Evolutionary conservation across 495 filamentous ascomycete species (phyloP).

Genomic region (Annulohypoxylon nitens): DNA sequence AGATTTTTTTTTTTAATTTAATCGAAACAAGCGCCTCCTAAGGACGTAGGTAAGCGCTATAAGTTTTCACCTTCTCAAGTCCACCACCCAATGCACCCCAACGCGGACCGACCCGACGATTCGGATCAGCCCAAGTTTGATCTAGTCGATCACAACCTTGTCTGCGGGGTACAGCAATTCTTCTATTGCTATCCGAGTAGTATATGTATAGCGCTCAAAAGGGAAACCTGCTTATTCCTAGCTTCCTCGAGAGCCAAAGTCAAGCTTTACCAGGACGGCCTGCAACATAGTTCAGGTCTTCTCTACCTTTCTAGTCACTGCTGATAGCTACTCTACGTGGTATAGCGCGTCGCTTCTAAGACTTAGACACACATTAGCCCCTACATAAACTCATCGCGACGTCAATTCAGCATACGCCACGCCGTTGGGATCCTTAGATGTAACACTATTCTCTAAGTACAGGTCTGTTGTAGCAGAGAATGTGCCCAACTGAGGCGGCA

Average conservation of each 20-base stretch:
- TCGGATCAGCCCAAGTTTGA: conserved; percentile 22
- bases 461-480: neutral
- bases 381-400: neutral
- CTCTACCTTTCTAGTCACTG: neutral
- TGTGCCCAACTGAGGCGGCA: neutral
- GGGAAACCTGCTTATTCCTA: conserved; percentile 8
- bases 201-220: conserved; percentile 23
- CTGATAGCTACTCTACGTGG: neutral
- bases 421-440: neutral
- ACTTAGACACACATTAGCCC: neutral
- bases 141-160: conserved; percentile 27
- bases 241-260: neutral
- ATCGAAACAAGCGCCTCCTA: conserved; percentile 23
- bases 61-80: neutral
- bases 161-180: conserved; percentile 9
- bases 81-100: neutral
- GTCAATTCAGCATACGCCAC: neutral
- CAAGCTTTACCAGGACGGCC: neutral
- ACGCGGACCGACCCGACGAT: conserved; percentile 39
- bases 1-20: conserved; percentile 1
- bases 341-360: neutral
- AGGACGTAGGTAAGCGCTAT: conserved; percentile 8
- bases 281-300: neutral
- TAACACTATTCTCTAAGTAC: neutral
- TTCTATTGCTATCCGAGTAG: conserved; percentile 4